Percentiles rank a stretch among this genome's conserved stretches.
Evolutionary conservation across 306 rosid genomes (phyloP).

Genomic region (Pyrus pyrifolia): DNA sequence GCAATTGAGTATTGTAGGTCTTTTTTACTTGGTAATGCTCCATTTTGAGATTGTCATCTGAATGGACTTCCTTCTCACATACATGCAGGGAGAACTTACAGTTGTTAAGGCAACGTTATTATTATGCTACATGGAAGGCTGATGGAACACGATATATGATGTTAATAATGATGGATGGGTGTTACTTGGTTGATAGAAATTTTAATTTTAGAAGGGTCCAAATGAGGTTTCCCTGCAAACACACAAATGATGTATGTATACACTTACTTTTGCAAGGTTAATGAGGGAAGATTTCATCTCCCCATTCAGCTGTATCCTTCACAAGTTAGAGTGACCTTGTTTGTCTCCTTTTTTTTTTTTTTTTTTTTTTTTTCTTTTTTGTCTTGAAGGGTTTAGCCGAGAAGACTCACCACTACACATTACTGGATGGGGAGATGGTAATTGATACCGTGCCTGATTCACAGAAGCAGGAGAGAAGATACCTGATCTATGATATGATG

Average conservation of each 20-base stretch:
- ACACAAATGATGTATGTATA: slow-evolving; percentile 55
- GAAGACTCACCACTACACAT: slow-evolving; percentile 74
- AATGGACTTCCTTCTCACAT: slow-evolving; percentile 16
- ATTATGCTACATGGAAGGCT: slow-evolving; percentile 99
- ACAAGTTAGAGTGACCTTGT: slow-evolving; percentile 27
- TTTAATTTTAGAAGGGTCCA: slow-evolving; percentile 89
- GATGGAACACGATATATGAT: slow-evolving; percentile 98
- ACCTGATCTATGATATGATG: slow-evolving; percentile 90
- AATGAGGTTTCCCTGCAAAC: slow-evolving; percentile 94
- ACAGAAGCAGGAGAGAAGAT: slow-evolving; percentile 84
- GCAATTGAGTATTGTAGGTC: not conserved
- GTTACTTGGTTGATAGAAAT: slow-evolving; percentile 82
- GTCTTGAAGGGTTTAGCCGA: slow-evolving; percentile 48
- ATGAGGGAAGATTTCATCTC: slow-evolving; percentile 1
- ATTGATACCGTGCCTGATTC: slow-evolving; percentile 87
- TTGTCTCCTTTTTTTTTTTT: not conserved
- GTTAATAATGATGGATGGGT: slow-evolving; percentile 86
- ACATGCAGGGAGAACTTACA: slow-evolving; percentile 76
- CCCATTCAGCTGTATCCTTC: not conserved
- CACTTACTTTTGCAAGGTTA: slow-evolving; percentile 10
- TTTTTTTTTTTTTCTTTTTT: not conserved
- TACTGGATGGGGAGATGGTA: slow-evolving; percentile 97
- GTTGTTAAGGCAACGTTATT: slow-evolving; percentile 84
- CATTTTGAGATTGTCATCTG: slow-evolving; percentile 13
- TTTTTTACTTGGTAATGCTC: not conserved